phyloP scores from a whole-genome alignment of 169 alveolate species.

The Cryptosporidium parvum region DNA sequence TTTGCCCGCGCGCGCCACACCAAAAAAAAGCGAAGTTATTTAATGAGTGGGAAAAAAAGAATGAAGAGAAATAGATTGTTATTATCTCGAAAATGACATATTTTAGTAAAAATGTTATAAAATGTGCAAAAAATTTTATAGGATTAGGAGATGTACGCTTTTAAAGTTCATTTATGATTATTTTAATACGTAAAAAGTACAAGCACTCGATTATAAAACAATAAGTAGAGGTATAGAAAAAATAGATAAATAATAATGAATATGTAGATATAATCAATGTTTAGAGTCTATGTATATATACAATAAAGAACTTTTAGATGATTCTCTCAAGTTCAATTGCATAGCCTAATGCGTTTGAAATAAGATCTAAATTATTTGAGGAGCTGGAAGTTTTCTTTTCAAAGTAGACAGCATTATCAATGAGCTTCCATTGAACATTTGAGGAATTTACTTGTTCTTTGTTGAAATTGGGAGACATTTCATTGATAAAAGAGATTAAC shows the following conservation, averaged over 20 bases:
- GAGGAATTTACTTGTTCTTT: background rate
- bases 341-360: conserved; percentile 40
- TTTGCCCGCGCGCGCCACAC: background rate
- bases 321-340: conserved; percentile 71
- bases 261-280: background rate
- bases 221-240: background rate
- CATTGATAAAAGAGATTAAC: conserved; percentile 43
- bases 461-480: conserved; percentile 10
- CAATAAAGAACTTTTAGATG: background rate
- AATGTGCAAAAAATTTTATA: no score
- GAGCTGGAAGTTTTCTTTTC: background rate
- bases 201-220: no score
- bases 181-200: no score
- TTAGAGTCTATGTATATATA: background rate
- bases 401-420: conserved; percentile 44
- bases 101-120: no score
- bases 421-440: conserved; percentile 41
- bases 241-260: no score
- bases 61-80: no score
- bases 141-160: no score
- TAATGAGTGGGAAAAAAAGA: no score
- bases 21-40: background rate
- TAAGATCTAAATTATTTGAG: conserved; percentile 24
- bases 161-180: no score
- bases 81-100: no score